Percentiles rank a stretch among this genome's conserved stretches.
phyloP scores from a whole-genome alignment of 345 rosid species.

The Citrus australasica region DNA sequence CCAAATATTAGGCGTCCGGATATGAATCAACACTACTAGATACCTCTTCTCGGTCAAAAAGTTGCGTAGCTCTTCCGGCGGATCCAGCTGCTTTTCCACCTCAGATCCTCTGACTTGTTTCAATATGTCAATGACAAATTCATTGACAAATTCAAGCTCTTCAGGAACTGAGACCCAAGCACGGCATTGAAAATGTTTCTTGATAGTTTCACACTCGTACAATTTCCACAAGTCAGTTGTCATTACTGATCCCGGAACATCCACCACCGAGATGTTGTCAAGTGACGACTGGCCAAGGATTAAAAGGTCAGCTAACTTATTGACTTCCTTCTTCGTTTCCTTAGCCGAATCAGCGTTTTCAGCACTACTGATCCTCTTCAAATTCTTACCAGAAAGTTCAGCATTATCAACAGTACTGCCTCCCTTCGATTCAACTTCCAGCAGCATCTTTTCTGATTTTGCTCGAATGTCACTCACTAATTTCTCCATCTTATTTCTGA shows the following conservation, averaged over 20 bases:
- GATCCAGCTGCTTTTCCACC: neutral
- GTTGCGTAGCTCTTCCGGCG: neutral
- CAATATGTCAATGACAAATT: neutral
- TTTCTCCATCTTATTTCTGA: neutral
- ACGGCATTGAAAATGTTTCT: neutral
- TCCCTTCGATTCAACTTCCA: too few species aligned
- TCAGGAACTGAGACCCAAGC: neutral
- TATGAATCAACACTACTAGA: neutral
- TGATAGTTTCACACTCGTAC: neutral
- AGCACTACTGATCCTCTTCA: too few species aligned
- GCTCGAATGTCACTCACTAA: neutral
- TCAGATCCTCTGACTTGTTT: neutral
- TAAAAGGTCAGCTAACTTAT: neutral
- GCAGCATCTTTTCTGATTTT: too few species aligned
- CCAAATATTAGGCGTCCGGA: neutral
- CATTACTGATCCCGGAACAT: slow-evolving; percentile 28
- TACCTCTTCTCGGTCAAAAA: neutral
- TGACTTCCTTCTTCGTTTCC: neutral
- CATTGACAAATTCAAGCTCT: neutral
- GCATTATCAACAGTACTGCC: too few species aligned
- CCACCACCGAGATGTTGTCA: slow-evolving; percentile 20
- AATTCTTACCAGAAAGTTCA: too few species aligned
- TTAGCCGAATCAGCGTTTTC: too few species aligned
- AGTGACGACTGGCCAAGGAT: neutral
- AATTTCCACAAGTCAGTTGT: neutral